Percentiles rank a stretch among this genome's conserved stretches.
Conservation (phyloP, 2,329 filamentous ascomycete genomes). For the Sordariomycetes sp. region DNA sequence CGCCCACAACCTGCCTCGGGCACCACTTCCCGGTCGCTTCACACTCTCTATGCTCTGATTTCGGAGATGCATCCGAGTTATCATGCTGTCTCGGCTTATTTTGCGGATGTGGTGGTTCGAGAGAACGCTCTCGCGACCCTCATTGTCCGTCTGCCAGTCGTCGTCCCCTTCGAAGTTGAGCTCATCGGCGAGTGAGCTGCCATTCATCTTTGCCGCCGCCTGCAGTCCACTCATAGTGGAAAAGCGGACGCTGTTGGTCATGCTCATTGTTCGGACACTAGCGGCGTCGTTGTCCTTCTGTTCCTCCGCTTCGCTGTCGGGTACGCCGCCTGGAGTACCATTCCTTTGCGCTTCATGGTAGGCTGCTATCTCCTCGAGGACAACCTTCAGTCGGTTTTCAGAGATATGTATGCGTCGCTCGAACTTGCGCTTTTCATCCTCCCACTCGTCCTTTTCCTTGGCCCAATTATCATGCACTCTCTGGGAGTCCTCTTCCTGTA, state of each 20-base stretch:
- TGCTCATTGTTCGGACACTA: constrained; percentile 60
- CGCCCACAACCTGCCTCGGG: constrained; percentile 36
- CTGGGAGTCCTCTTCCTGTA: constrained; percentile 71
- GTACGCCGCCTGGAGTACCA: constrained; percentile 17
- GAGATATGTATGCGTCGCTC: constrained; percentile 85
- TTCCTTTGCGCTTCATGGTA: constrained; percentile 44
- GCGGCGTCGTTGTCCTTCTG: constrained; percentile 53
- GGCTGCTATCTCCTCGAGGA: constrained; percentile 75
- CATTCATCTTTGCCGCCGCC: constrained; percentile 39
- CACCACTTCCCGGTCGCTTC: constrained; percentile 39
- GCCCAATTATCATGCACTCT: constrained; percentile 70
- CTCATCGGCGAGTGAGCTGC: constrained; percentile 79
- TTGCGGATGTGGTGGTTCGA: constrained; percentile 36
- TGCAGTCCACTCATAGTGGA: constrained; percentile 52
- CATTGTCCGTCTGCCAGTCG: constrained; percentile 55
- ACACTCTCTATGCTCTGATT: constrained; percentile 47
- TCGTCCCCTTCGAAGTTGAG: constrained; percentile 77
- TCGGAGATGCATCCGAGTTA: constrained; percentile 35
- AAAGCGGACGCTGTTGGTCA: constrained; percentile 59
- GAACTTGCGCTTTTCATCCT: constrained; percentile 65
- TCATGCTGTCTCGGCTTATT: constrained; percentile 42
- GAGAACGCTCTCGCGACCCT: constrained; percentile 50
- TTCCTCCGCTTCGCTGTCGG: constrained; percentile 49
- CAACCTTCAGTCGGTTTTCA: constrained; percentile 68
- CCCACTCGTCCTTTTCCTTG: constrained; percentile 73